Evolutionary conservation across 2,329 filamentous ascomycete genomes (phyloP), one percentile per base, ranked within the genome.

Genomic region (Anthostomella pinea): DNA sequence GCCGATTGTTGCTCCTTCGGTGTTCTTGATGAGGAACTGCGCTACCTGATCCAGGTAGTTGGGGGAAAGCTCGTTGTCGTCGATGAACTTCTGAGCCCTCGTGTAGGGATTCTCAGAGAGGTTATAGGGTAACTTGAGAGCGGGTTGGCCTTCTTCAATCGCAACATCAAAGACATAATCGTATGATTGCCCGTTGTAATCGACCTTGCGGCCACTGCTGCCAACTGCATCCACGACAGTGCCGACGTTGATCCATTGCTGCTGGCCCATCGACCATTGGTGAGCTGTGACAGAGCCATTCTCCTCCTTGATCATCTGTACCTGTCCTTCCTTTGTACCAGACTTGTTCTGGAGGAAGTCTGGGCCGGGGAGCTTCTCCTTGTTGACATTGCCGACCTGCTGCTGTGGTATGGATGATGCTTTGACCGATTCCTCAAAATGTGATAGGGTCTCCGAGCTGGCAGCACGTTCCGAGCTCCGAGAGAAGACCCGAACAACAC

Each of bases 101-200:
- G 95, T 87, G 60, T 94, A 97, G 0, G 89, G 87, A 51, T 96
- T 96, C 58, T 96, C 85, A 1, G 85, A 88, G 9, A 91, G 73
- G 59, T 97, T 96, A 65, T 86, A 97, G 0, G 91, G 89, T n/a
- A 97, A 73, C 63, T 96, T 96, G 29, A 97, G 70, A 1, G 91
- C 81, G 9, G 91, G 90, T 56, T 94, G 91, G 34, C 89, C 91
- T 54, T 96, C 91, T 59, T 95, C 87, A 45, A 96, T 94, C 53
- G 95, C 90, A 17, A 96, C 90, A 56, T 96, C 90, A 51, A 97
- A 97, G 7, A 98, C 90, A 54, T 85, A 96, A 58, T 98, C 93
- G 60, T 95, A 98, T 43, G 91, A 86, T 57, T 95, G 79, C 20
- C 91, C 91, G 2, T 86, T 72, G 57, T 91, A 84, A 39, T 82